These are phyloP conservation scores for Neoarthrinium moseri DNA, from an alignment of 2,329 filamentous ascomycete genomes.

Conservation along the genomic window DNA sequence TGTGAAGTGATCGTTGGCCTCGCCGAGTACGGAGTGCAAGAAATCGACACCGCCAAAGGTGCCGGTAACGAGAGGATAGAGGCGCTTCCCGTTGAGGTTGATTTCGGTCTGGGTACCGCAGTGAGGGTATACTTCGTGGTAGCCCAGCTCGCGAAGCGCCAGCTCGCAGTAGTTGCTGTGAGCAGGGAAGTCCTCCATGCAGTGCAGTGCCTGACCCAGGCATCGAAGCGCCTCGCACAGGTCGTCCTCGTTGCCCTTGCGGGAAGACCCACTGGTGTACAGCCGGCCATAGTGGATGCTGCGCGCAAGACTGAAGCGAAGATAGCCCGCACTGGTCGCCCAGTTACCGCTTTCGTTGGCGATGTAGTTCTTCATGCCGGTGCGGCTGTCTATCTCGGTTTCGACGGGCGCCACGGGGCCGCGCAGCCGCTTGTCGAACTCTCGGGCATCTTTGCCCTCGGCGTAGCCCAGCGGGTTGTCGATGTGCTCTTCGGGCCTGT, in stretches of 20 bases:
- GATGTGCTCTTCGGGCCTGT: constrained; percentile 73
- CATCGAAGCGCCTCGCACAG: constrained; percentile 78
- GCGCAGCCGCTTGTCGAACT: constrained; percentile 78
- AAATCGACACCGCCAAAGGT: constrained; percentile 83
- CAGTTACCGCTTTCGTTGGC: constrained; percentile 84
- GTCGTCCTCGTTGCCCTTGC: constrained; percentile 69
- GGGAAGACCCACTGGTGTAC: constrained; percentile 64
- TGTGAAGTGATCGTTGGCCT: constrained; percentile 80
- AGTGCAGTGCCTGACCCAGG: constrained; percentile 74
- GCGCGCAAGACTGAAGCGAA: constrained; percentile 72
- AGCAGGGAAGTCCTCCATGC: constrained; percentile 75
- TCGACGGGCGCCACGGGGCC: constrained; percentile 72
- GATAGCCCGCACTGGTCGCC: constrained; percentile 86
- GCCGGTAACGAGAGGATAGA: constrained; percentile 73
- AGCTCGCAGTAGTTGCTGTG: constrained; percentile 85
- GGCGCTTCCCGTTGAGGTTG: constrained; percentile 61
- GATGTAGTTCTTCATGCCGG: constrained; percentile 99
- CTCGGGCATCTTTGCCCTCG: constrained; percentile 80
- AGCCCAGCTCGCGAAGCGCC: constrained; percentile 70
- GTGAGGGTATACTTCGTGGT: constrained; percentile 69
- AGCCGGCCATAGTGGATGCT: constrained; percentile 76
- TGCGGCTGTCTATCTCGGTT: constrained; percentile 69
- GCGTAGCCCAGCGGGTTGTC: constrained; percentile 84
- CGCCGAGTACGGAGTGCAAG: constrained; percentile 73
- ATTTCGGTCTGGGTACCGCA: constrained; percentile 68